Conservation (phyloP, 2,329 filamentous ascomycete species). For the Fusarium kyushuense region DNA sequence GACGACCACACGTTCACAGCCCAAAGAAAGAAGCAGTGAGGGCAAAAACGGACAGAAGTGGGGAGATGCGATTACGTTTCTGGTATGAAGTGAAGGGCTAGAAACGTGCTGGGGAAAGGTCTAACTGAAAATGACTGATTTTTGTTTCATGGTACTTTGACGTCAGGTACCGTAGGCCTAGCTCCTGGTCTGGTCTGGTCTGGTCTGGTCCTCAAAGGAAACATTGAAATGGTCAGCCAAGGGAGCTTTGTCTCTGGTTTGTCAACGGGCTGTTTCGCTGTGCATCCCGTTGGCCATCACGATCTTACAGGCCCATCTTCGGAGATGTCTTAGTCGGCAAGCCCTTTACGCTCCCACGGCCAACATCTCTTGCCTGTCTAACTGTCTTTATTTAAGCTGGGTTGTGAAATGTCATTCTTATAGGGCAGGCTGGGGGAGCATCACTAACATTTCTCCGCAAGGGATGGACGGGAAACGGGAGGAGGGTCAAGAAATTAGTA, state of each 20-base stretch:
- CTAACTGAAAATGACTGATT: slow-evolving; percentile 39
- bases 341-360: neutral
- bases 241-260: slow-evolving; percentile 6
- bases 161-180: slow-evolving; percentile 34
- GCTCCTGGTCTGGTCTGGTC: too few species aligned
- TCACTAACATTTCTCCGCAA: slow-evolving; percentile 5
- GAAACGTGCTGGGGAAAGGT: slow-evolving; percentile 41
- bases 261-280: slow-evolving; percentile 20
- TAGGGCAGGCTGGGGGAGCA: slow-evolving; percentile 9
- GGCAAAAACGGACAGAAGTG: slow-evolving; percentile 46
- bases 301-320: slow-evolving; percentile 32
- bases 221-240: slow-evolving; percentile 31
- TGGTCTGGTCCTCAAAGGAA: slow-evolving; percentile 18
- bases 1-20: slow-evolving; percentile 31
- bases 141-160: slow-evolving; percentile 41
- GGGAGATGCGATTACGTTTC: slow-evolving; percentile 45
- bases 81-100: slow-evolving; percentile 43
- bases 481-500: neutral
- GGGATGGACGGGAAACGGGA: slow-evolving; percentile 24
- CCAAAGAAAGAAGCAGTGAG: slow-evolving; percentile 43
- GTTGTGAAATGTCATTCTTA: slow-evolving; percentile 7
- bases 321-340: slow-evolving; percentile 22
- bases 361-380: slow-evolving; percentile 5
- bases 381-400: slow-evolving; percentile 5
- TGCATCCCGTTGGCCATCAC: slow-evolving; percentile 23